Evolutionary conservation across 2,329 filamentous ascomycete species (phyloP).

Genomic region (Cryphonectria radicalis): DNA sequence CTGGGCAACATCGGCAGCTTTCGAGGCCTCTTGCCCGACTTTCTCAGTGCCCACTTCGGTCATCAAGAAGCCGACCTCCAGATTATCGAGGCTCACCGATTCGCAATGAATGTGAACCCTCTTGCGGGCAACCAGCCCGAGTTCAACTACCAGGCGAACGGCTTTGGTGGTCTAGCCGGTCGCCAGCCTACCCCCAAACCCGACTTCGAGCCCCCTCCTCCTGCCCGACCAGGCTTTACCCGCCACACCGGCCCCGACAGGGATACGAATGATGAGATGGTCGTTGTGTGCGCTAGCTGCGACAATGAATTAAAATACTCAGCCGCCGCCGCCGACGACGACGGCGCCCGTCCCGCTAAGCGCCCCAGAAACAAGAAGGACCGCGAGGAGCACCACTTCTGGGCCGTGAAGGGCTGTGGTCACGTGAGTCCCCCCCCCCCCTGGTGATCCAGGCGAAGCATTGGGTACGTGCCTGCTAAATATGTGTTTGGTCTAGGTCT

Average conservation of each 20-base stretch:
- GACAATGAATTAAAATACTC: slow-evolving; percentile 81
- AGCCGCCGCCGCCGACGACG: slow-evolving; percentile 47
- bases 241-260: slow-evolving; percentile 43
- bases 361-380: slow-evolving; percentile 54
- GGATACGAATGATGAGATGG: slow-evolving; percentile 70
- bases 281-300: slow-evolving; percentile 85
- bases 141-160: slow-evolving; percentile 40
- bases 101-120: slow-evolving; percentile 35
- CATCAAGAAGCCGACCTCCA: slow-evolving; percentile 37
- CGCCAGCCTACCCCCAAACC: slow-evolving; percentile 46
- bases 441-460: slow-evolving; percentile 7
- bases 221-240: slow-evolving; percentile 77
- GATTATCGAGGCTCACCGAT: slow-evolving; percentile 30
- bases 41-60: slow-evolving; percentile 16
- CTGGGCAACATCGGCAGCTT: slow-evolving; percentile 5
- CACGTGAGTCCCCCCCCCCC: slow-evolving; percentile 65
- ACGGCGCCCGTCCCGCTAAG: slow-evolving; percentile 39
- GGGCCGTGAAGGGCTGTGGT: slow-evolving; percentile 88
- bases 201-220: slow-evolving; percentile 65
- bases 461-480: slow-evolving; percentile 16
- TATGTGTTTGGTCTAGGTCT: slow-evolving; percentile 53
- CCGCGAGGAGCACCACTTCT: slow-evolving; percentile 79
- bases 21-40: slow-evolving; percentile 14
- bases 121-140: slow-evolving; percentile 37
- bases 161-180: slow-evolving; percentile 35